Percentiles rank a stretch among this genome's conserved stretches.
These are phyloP conservation scores for Nitzschia sp. DNA, from an alignment of 108 stramenopile genomes.

Conservation along the genomic window DNA sequence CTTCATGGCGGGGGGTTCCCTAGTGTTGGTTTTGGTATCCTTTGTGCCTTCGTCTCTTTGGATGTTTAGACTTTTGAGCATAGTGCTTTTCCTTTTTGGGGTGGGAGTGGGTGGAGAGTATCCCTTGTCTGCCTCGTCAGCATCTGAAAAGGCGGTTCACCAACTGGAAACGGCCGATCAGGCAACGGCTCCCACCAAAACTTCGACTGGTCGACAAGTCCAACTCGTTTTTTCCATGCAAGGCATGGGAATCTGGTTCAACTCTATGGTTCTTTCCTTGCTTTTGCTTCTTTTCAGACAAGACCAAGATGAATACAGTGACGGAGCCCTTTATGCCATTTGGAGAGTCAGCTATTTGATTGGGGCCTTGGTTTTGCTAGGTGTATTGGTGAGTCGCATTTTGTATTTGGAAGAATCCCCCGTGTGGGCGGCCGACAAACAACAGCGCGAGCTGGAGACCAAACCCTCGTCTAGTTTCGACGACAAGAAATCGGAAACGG, in stretches of 20 bases:
- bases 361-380: constrained; percentile 49
- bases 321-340: constrained; percentile 37
- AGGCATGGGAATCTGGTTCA: constrained; percentile 70
- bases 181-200: background rate
- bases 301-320: constrained; percentile 14
- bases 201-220: constrained; percentile 48
- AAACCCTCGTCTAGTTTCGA: background rate
- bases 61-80: constrained; percentile 42
- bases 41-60: constrained; percentile 24
- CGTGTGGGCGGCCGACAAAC: constrained; percentile 47
- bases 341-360: constrained; percentile 59
- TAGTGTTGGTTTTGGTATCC: constrained; percentile 27
- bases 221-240: constrained; percentile 75
- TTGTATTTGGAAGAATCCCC: constrained; percentile 52
- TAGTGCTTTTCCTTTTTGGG: constrained; percentile 60
- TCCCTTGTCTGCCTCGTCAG: constrained; percentile 56
- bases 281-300: constrained; percentile 25
- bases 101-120: constrained; percentile 80
- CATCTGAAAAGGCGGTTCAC: constrained; percentile 60
- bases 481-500: background rate
- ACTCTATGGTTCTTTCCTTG: constrained; percentile 49
- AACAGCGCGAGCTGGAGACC: constrained; percentile 7
- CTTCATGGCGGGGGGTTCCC: constrained; percentile 48
- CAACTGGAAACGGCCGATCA: background rate
- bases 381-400: constrained; percentile 49